Base-by-base conservation (phyloP, 768 basidiomycete genomes). In the Cantharellus cinnabarinus region DNA sequence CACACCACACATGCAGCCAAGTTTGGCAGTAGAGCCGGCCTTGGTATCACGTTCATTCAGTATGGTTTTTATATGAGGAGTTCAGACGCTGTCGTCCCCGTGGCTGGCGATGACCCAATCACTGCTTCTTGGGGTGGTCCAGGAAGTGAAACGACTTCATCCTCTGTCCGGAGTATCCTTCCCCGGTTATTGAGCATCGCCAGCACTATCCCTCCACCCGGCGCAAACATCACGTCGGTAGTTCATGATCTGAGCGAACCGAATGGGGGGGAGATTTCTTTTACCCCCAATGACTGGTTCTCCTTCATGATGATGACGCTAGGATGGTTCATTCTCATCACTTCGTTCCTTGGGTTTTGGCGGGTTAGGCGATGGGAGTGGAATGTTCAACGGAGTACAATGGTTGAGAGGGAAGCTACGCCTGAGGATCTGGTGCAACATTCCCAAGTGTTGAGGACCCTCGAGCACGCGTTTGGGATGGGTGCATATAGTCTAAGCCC, bases 41-140 rank as follows among this genome's bases (percentile, higher is more conserved):
- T 99, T n/a, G 94, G 94, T 15, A 76, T 95, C 64, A 98, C 89
- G 0, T 74, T 97, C 61, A 93, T 97, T 63, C 94, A 97, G 66
- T 89, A 83, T 64, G 94, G 93, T 0, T 79, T 93, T 65, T 82
- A 80, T 67, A 79, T 85, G 7, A 79, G 79, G 57, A 62, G 68
- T 56, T 51, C 58, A 34, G 59, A 57, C 35, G 40, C 7, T 39
- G 40, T 41, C 3, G 50, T 63, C 7, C 52, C 52, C 35, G 35
- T 54, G 67, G 52, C 70, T 67, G 3, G 65, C 20, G 35, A 58
- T 42, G 37, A 58, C 41, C 3, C 15, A 35, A 15, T 52, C 41
- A 53, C 57, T 38, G 57, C 35, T 53, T 41, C 50, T 41, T 42
- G 60, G 54, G 42, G 52, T 50, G 51, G 56, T 39, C 10, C 7